These are phyloP conservation scores for Stemphylium vesicarium DNA, from an alignment of 2,329 filamentous ascomycete species.

Conservation along the genomic window DNA sequence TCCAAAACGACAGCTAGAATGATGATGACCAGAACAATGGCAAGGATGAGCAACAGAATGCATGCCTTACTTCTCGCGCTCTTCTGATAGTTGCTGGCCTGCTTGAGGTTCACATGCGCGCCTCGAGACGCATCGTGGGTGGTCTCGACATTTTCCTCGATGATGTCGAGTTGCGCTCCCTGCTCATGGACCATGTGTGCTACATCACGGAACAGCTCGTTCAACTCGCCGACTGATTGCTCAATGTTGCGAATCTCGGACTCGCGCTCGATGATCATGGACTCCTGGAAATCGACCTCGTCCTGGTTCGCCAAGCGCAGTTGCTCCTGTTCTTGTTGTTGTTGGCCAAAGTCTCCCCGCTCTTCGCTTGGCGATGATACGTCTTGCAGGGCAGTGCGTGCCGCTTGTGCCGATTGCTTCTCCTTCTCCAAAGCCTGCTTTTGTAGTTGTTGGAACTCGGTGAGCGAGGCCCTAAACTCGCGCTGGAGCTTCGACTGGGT, in stretches of 20 bases:
- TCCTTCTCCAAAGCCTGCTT: constrained; percentile 90
- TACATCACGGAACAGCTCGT: constrained; percentile 97
- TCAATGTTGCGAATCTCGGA: constrained; percentile 97
- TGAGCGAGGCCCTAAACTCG: constrained; percentile 86
- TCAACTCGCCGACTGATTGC: constrained; percentile 92
- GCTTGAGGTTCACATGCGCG: constrained; percentile 83
- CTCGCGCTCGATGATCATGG: constrained; percentile 93
- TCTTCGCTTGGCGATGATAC: constrained; percentile 49
- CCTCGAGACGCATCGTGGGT: constrained; percentile 81
- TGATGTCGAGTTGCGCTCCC: constrained; percentile 84
- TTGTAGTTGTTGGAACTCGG: constrained; percentile 93
- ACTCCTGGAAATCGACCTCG: constrained; percentile 97
- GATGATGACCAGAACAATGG: constrained; percentile 87
- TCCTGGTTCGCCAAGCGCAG: constrained; percentile 85
- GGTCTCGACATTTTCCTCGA: constrained; percentile 85
- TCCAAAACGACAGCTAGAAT: constrained; percentile 84
- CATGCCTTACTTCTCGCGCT: constrained; percentile 94
- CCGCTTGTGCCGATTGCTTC: constrained; percentile 81
- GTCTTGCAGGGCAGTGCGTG: constrained; percentile 78
- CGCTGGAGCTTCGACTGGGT: constrained; percentile 93
- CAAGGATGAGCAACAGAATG: constrained; percentile 85
- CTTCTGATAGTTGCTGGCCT: constrained; percentile 91
- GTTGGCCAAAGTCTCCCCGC: constrained; percentile 55
- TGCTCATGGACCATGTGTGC: constrained; percentile 96
- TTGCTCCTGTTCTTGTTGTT: constrained; percentile 69